Evolutionary conservation across 1,139 yeast species (phyloP).

Genomic region (Geotrichum aggregatum): DNA sequence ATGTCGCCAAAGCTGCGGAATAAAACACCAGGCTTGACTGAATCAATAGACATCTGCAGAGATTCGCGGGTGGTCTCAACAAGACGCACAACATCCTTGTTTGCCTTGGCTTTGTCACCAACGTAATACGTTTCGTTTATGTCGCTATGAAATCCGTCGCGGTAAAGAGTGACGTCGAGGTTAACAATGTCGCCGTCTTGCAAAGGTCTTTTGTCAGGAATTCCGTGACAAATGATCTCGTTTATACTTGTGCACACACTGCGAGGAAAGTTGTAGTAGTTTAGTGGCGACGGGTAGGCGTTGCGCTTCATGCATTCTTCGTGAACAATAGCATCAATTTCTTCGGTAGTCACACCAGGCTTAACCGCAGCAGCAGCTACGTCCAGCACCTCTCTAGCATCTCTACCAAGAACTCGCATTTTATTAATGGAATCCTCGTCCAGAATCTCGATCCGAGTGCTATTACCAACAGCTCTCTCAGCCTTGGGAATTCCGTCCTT

Average conservation of each 20-base stretch:
- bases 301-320: slow-evolving; percentile 82
- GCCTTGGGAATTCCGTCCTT: slow-evolving; percentile 69
- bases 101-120: slow-evolving; percentile 75
- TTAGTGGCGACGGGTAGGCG: slow-evolving; percentile 92
- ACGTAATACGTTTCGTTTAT: slow-evolving; percentile 95
- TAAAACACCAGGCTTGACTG: slow-evolving; percentile 88
- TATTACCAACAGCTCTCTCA: slow-evolving; percentile 71
- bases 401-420: slow-evolving; percentile 65
- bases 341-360: slow-evolving; percentile 94
- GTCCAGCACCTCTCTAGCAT: slow-evolving; percentile 88
- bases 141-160: slow-evolving; percentile 90
- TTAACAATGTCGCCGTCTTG: slow-evolving; percentile 94
- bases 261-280: slow-evolving; percentile 92
- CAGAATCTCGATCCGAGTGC: slow-evolving; percentile 60
- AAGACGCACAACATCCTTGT: slow-evolving; percentile 75
- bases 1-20: slow-evolving; percentile 83
- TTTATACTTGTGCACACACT: slow-evolving; percentile 90
- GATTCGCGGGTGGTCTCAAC: slow-evolving; percentile 95
- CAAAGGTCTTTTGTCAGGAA: slow-evolving; percentile 82
- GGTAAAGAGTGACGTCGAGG: slow-evolving; percentile 79
- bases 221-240: slow-evolving; percentile 95
- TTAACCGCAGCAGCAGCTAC: slow-evolving; percentile 73
- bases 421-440: slow-evolving; percentile 63
- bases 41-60: slow-evolving; percentile 72
- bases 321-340: slow-evolving; percentile 80